phyloP scores from a whole-genome alignment of 2,329 filamentous ascomycete genomes.

The Paracoccidioides brasiliensis region DNA sequence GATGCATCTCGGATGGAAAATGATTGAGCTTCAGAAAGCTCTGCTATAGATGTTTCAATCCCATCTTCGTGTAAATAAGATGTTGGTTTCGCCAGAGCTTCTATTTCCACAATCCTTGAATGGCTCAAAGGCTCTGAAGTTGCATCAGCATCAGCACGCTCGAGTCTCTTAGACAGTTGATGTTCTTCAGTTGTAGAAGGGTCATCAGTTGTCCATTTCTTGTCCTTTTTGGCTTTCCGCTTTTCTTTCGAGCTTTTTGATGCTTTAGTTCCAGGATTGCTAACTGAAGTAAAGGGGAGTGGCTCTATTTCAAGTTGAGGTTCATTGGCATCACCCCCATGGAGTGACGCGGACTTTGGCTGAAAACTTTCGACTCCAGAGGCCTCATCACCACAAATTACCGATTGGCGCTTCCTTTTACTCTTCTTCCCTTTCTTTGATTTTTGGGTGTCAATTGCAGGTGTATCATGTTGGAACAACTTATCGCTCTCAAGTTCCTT shows the following conservation, averaged over 20 bases:
- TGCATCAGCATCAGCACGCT: neutral
- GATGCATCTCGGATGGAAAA: neutral
- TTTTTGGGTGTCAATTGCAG: constrained; percentile 6
- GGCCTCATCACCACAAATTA: neutral
- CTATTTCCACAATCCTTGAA: neutral
- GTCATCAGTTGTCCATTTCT: constrained; percentile 2
- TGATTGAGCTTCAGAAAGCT: neutral
- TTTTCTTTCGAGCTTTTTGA: constrained; percentile 23
- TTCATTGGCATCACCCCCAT: neutral
- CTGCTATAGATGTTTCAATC: neutral
- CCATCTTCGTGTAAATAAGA: neutral
- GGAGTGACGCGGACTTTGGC: neutral
- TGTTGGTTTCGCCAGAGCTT: neutral
- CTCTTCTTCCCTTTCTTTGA: constrained; percentile 11
- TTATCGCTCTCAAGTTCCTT: constrained; percentile 1
- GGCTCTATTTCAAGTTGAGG: constrained; percentile 1
- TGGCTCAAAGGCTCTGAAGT: neutral
- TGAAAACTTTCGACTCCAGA: neutral
- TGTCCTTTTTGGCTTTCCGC: constrained; percentile 16
- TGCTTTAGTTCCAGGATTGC: constrained; percentile 9
- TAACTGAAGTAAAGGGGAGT: neutral
- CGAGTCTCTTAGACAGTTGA: neutral
- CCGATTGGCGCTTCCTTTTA: constrained; percentile 2
- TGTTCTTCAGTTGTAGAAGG: neutral
- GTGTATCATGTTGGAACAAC: neutral